Percentiles rank a stretch among this genome's conserved stretches.
phyloP scores from a whole-genome alignment of 345 rosid species.

The Citropsis articulata region DNA sequence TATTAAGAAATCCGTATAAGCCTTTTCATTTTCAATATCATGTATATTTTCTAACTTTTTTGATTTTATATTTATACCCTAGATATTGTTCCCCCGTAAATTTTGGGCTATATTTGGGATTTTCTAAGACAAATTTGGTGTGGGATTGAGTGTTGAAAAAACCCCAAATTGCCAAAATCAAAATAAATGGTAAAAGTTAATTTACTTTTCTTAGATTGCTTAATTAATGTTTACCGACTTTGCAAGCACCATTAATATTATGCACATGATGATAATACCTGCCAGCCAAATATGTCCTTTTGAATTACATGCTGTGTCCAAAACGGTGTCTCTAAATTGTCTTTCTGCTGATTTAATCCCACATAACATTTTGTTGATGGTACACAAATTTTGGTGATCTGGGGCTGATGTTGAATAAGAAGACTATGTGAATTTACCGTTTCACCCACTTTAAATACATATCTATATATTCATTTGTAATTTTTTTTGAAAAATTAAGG shows the following conservation, averaged over 20 bases:
- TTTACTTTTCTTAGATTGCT: not conserved
- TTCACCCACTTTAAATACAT: no score
- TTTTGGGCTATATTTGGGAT: not conserved
- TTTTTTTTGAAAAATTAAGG: not conserved
- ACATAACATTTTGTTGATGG: slow-evolving; percentile 14
- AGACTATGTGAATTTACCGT: not conserved
- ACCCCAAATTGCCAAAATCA: not conserved
- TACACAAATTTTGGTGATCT: slow-evolving; percentile 2
- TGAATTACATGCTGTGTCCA: slow-evolving; percentile 2
- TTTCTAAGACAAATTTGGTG: not conserved
- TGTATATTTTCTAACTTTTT: not conserved
- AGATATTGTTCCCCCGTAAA: not conserved
- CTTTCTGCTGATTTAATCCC: slow-evolving; percentile 14
- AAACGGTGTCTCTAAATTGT: slow-evolving; percentile 1
- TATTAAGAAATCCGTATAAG: not conserved
- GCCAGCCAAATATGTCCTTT: slow-evolving; percentile 21
- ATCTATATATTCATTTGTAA: no score
- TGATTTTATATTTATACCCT: not conserved
- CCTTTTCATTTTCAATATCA: not conserved
- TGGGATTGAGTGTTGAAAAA: not conserved
- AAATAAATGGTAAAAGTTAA: not conserved
- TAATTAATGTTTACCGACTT: slow-evolving; percentile 13
- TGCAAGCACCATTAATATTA: slow-evolving; percentile 12
- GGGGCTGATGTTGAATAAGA: not conserved
- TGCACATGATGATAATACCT: slow-evolving; percentile 14